Evolutionary conservation across 768 basidiomycete genomes (phyloP).

Genomic region (Xanthoconium stramineum): DNA sequence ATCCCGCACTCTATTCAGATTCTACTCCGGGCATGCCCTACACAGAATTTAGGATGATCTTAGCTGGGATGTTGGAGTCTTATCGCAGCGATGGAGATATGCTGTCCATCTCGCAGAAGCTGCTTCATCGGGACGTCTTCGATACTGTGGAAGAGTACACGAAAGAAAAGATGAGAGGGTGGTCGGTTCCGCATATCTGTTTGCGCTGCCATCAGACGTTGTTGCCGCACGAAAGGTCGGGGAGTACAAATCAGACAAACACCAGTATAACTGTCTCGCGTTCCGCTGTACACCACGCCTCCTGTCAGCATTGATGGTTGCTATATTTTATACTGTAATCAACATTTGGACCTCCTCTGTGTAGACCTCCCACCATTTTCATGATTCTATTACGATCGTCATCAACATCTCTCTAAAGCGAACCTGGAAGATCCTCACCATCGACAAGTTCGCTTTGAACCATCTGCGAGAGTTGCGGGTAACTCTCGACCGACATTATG

Average conservation of each 20-base stretch:
- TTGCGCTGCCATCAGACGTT: conserved; percentile 51
- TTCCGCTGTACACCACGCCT: conserved; percentile 58
- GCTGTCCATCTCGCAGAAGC: conserved; percentile 75
- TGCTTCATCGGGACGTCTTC: conserved; percentile 82
- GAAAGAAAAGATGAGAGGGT: conserved; percentile 57
- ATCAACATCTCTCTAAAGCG: background rate
- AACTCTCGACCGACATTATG: conserved; percentile 50
- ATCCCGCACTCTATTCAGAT: conserved; percentile 52
- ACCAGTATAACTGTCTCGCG: conserved; percentile 48
- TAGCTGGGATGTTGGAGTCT: conserved; percentile 94
- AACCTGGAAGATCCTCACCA: conserved; percentile 16
- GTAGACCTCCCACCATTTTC: background rate
- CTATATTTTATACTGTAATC: conserved; percentile 4
- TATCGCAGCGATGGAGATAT: conserved; percentile 92
- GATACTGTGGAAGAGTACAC: conserved; percentile 61
- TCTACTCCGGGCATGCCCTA: conserved; percentile 66
- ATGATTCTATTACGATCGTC: conserved; percentile 11
- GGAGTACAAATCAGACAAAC: conserved; percentile 17
- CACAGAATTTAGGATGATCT: conserved; percentile 85
- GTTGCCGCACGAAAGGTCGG: conserved; percentile 19
- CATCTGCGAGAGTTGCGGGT: conserved; percentile 54
- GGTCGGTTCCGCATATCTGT: conserved; percentile 54
- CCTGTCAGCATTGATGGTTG: conserved; percentile 32
- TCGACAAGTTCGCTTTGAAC: conserved; percentile 46
- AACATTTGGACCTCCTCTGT: background rate